A percentile compares a stretch with the other conserved stretches of the same genome.
phyloP scores from a whole-genome alignment of 495 filamentous ascomycete genomes.

The Aspergillus avenaceus region DNA sequence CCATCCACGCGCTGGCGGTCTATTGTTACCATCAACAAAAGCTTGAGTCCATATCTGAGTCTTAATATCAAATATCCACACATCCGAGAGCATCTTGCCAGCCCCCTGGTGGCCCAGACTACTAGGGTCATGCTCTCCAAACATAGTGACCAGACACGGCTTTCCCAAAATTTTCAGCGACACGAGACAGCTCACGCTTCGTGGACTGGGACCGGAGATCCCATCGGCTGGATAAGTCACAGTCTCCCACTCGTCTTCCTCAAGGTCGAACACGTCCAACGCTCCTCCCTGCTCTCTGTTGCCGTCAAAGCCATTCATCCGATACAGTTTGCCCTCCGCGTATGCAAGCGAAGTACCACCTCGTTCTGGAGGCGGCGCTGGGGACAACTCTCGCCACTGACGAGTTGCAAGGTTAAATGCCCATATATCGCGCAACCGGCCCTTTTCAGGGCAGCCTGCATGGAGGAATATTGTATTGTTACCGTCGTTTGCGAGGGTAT shows the following conservation, averaged over 20 bases:
- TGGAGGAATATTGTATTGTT: conserved; percentile 62
- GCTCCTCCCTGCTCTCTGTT: conserved; percentile 57
- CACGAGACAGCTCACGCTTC: conserved; percentile 46
- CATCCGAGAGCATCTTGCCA: conserved; percentile 64
- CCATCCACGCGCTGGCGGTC: conserved; percentile 37
- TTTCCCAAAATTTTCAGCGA: conserved; percentile 47
- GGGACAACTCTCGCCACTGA: conserved; percentile 58
- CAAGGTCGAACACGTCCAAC: conserved; percentile 52
- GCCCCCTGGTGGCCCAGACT: conserved; percentile 59
- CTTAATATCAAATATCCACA: conserved; percentile 69
- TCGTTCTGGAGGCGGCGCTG: conserved; percentile 56
- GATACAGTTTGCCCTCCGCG: conserved; percentile 53
- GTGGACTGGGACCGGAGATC: conserved; percentile 19
- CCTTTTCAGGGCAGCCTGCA: conserved; percentile 60
- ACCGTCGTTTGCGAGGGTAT: conserved; percentile 42
- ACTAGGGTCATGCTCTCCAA: conserved; percentile 64
- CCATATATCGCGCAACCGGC: conserved; percentile 64
- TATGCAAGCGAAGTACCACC: conserved; percentile 62
- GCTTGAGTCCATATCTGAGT: conserved; percentile 49
- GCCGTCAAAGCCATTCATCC: conserved; percentile 73
- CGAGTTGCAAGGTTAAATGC: conserved; percentile 56
- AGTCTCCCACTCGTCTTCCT: conserved; percentile 39
- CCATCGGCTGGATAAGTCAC: conserved; percentile 45
- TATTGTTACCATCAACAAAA: conserved; percentile 43
- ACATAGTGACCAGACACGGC: conserved; percentile 58